A percentile compares a stretch with the other conserved stretches of the same genome.
These are phyloP conservation scores for Cladosporium sp. DNA, from an alignment of 2,329 filamentous ascomycete genomes.

Conservation along the genomic window DNA sequence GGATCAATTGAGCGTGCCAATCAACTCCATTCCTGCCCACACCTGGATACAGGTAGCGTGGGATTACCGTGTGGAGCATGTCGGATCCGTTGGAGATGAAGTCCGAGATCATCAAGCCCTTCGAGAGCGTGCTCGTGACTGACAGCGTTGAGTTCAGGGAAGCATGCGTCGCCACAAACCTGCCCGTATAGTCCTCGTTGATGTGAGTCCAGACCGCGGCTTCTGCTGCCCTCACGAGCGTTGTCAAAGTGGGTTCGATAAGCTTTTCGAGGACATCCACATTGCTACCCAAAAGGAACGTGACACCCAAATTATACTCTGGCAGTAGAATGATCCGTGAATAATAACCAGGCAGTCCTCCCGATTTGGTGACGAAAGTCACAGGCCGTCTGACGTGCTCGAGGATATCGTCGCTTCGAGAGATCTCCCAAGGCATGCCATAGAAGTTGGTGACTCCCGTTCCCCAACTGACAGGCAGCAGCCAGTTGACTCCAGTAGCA, in stretches of 20 bases:
- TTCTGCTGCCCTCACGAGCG: slow-evolving; percentile 31
- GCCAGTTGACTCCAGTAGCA: slow-evolving; percentile 39
- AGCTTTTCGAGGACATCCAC: slow-evolving; percentile 21
- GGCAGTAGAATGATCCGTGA: slow-evolving; percentile 36
- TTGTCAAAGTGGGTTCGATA: slow-evolving; percentile 25
- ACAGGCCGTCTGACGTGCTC: slow-evolving; percentile 32
- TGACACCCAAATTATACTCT: slow-evolving; percentile 40
- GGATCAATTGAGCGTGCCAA: slow-evolving; percentile 23
- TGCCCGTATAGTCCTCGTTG: slow-evolving; percentile 15
- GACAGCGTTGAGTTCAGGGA: slow-evolving; percentile 21
- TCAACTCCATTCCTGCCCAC: neutral
- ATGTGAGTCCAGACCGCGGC: slow-evolving; percentile 18
- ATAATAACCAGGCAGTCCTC: slow-evolving; percentile 38
- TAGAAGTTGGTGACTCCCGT: slow-evolving; percentile 36
- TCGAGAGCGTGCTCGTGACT: slow-evolving; percentile 14
- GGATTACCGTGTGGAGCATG: slow-evolving; percentile 12
- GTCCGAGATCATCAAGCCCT: slow-evolving; percentile 18
- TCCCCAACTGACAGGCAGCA: slow-evolving; percentile 34
- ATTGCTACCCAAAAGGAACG: slow-evolving; percentile 33
- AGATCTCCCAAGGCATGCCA: slow-evolving; percentile 45
- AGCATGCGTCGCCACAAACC: slow-evolving; percentile 12
- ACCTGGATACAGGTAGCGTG: neutral
- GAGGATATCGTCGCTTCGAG: slow-evolving; percentile 36
- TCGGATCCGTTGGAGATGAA: slow-evolving; percentile 25
- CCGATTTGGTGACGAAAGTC: slow-evolving; percentile 41